phyloP scores from a whole-genome alignment of 2,329 filamentous ascomycete species.

The Cadophora malorum region DNA sequence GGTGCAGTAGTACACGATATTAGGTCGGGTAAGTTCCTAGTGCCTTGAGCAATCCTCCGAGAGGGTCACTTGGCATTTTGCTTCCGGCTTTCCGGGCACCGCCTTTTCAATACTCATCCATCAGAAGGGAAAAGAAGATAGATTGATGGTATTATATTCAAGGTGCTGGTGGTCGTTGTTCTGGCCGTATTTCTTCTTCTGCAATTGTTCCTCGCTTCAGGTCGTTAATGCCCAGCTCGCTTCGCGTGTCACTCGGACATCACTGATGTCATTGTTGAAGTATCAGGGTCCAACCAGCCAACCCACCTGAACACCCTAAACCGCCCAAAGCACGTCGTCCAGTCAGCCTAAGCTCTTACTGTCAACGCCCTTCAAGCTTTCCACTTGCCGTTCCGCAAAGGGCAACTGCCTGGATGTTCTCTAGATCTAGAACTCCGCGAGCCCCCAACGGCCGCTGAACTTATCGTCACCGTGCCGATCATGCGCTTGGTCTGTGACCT shows the following conservation, averaged over 20 bases:
- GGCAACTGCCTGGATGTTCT: neutral
- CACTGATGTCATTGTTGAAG: slow-evolving; percentile 8
- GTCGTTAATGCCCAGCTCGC: neutral
- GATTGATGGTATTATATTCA: neutral
- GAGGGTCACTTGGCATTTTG: neutral
- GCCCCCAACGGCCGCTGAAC: slow-evolving; percentile 14
- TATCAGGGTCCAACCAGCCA: slow-evolving; percentile 10
- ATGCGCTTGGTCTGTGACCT: slow-evolving; percentile 4
- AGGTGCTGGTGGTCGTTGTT: neutral
- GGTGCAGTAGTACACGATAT: neutral
- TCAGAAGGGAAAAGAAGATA: neutral
- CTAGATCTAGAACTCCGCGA: slow-evolving; percentile 13
- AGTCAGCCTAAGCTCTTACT: neutral
- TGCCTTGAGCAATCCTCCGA: neutral
- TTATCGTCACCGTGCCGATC: slow-evolving; percentile 28
- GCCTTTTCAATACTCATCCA: neutral
- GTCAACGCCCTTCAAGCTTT: neutral
- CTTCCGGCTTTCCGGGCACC: neutral
- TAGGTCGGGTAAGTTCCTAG: neutral
- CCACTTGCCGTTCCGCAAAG: slow-evolving; percentile 13
- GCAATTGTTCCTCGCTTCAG: neutral
- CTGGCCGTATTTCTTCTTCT: neutral
- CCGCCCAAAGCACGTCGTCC: neutral
- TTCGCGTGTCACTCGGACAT: neutral
- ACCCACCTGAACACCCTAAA: neutral